These are phyloP conservation scores for Diutina ranongensis DNA, from an alignment of 1,139 yeast genomes.

Conservation along the genomic window DNA sequence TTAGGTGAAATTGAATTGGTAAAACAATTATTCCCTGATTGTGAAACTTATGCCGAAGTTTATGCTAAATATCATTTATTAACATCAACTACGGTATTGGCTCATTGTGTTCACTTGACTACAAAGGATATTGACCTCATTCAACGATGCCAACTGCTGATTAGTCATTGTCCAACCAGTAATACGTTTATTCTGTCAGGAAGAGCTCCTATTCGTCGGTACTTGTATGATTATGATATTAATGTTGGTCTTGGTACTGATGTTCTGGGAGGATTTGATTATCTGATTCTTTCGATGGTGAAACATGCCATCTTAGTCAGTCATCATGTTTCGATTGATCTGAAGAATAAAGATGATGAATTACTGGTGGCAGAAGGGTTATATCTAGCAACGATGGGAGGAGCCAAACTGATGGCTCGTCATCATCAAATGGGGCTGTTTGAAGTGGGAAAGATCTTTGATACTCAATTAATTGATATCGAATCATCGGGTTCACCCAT, in stretches of 20 bases:
- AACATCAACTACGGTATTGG: constrained; percentile 59
- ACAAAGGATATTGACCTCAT: constrained; percentile 53
- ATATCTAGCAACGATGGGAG: constrained; percentile 80
- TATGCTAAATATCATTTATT: constrained; percentile 57
- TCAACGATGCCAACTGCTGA: constrained; percentile 46
- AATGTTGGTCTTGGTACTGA: constrained; percentile 88
- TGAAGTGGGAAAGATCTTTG: constrained; percentile 68
- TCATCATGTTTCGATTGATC: constrained; percentile 67
- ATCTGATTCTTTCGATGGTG: constrained; percentile 65
- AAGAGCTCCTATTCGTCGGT: constrained; percentile 65
- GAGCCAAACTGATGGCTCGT: constrained; percentile 68
- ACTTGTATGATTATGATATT: constrained; percentile 52
- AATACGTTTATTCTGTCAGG: constrained; percentile 87
- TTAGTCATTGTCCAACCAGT: constrained; percentile 90
- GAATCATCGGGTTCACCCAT: constrained; percentile 39
- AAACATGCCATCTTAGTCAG: constrained; percentile 76
- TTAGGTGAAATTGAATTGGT: constrained; percentile 67
- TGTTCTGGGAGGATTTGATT: constrained; percentile 83
- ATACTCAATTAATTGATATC: constrained; percentile 69
- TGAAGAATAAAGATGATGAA: constrained; percentile 31
- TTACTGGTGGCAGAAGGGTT: constrained; percentile 62
- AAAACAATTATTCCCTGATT: constrained; percentile 59
- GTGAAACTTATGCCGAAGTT: constrained; percentile 60
- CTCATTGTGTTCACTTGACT: constrained; percentile 76
- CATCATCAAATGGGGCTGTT: constrained; percentile 56